Percentiles rank a stretch among this genome's conserved stretches.
Conservation (phyloP, 495 filamentous ascomycete genomes). For the Xylaria intraflava region DNA sequence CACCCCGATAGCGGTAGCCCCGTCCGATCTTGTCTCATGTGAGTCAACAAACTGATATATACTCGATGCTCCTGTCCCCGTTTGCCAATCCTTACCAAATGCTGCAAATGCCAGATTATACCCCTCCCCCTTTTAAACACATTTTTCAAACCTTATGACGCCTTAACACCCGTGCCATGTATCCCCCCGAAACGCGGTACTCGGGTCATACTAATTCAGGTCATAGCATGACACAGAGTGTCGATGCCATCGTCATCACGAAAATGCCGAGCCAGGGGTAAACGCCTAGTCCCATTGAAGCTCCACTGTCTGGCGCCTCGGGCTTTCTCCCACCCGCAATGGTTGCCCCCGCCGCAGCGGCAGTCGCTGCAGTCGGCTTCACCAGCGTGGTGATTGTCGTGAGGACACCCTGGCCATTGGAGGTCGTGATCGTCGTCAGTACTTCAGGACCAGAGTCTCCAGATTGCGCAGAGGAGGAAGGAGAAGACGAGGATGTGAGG, state of each 20-base stretch:
- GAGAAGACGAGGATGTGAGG: conserved; percentile 9
- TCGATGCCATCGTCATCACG: not conserved
- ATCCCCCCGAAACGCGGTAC: not conserved
- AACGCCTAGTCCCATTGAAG: not conserved
- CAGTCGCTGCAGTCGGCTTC: not conserved
- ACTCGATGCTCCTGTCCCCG: not conserved
- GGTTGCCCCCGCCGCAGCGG: not conserved
- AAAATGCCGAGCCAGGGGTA: conserved; percentile 1
- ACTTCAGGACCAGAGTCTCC: conserved; percentile 22
- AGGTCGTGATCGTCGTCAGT: not conserved
- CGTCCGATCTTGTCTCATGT: not conserved
- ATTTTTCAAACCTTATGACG: not conserved
- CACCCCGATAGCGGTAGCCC: not conserved
- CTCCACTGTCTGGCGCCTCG: conserved; percentile 8
- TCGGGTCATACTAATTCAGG: not conserved
- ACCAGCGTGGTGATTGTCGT: conserved; percentile 4
- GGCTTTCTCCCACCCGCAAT: not conserved
- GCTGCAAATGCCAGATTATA: not conserved
- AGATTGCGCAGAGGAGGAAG: conserved; percentile 15
- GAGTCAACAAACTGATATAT: not conserved
- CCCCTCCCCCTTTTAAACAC: not conserved
- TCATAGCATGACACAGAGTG: conserved; percentile 2
- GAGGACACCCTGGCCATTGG: not conserved
- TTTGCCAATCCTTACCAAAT: not conserved
- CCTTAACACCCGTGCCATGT: conserved; percentile 1